A percentile compares a stretch with the other conserved stretches of the same genome.
These are phyloP conservation scores for Diaporthe longicolla DNA, from an alignment of 2,329 filamentous ascomycete genomes.

Conservation along the genomic window DNA sequence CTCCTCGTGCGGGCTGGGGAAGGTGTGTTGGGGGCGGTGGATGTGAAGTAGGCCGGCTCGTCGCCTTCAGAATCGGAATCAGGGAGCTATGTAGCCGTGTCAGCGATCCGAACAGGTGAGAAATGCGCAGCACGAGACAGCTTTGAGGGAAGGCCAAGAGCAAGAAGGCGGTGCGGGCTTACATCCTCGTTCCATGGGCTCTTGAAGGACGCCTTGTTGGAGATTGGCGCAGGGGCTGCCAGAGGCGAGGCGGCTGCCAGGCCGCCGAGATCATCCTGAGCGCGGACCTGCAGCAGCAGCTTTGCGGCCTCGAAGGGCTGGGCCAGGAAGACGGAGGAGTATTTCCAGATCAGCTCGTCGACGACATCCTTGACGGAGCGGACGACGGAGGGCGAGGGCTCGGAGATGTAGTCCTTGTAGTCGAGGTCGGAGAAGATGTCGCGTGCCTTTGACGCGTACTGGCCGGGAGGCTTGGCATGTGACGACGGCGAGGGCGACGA, in stretches of 20 bases:
- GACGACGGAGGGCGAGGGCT: constrained; percentile 80
- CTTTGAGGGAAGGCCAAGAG: too few relatives aligned
- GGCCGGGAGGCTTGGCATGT: constrained; percentile 58
- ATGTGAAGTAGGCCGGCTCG: constrained; percentile 88
- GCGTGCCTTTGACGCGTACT: constrained; percentile 77
- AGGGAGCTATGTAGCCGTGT: constrained; percentile 52
- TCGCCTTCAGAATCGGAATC: constrained; percentile 81
- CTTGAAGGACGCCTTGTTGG: constrained; percentile 43
- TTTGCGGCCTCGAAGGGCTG: constrained; percentile 99
- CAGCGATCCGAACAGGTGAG: not conserved
- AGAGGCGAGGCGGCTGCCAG: constrained; percentile 47
- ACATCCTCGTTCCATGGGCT: constrained; percentile 48
- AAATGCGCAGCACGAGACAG: too few relatives aligned
- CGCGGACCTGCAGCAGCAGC: constrained; percentile 85
- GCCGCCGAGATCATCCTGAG: constrained; percentile 65
- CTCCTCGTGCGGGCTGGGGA: constrained; percentile 57
- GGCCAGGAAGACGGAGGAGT: constrained; percentile 87
- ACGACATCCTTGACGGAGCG: constrained; percentile 82
- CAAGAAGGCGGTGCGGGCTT: too few relatives aligned
- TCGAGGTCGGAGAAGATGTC: constrained; percentile 92
- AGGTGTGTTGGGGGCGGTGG: constrained; percentile 70
- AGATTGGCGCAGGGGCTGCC: constrained; percentile 19
- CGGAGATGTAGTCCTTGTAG: constrained; percentile 88
- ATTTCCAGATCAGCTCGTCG: constrained; percentile 92
- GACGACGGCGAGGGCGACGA: constrained; percentile 45